Base-by-base conservation (phyloP, 192 early-diverging fungal species). In the Linnemannia schmuckeri region DNA sequence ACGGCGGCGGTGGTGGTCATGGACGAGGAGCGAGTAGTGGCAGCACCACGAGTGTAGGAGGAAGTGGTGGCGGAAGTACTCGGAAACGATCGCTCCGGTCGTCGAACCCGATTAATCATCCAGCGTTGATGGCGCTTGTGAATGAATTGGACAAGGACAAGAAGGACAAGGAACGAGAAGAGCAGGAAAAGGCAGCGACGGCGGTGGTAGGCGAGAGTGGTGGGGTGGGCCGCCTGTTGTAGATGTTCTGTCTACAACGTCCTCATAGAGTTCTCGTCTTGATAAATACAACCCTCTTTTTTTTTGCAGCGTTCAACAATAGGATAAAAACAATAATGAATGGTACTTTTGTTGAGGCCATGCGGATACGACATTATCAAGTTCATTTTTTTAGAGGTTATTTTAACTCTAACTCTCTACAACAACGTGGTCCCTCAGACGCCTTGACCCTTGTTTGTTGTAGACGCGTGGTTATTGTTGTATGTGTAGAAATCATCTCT, bases 101-200 rank as follows among this genome's bases (percentile, higher is more conserved):
- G 12, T 81, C 84, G 7, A 71, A 86, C 47, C 84, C 84, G 9
- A 40, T 81, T 20, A 86, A 86, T 30, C 84, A 77, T 69, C 70
- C 78, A 3, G 84, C 84, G 4, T 40, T 86, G 24, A 81, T 80
- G 84, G 84, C 84, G 24, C 71, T 86, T 6, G 84, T 86, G 13
- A 86, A 86, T 46, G 84, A 86, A 12, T 9, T 86, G 69, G 84
- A 86, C n/a, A 79, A 79, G 37, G 75, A 86, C 30, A 79, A 84
- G 73, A 83, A 83, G 38, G 69, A 82, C 40, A 69, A 79, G 37
- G 66, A 74, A 70, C 61, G 30, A 66, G 42, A 37, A 42, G 83
- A 77, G 68, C 63, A 73, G 9, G 57, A 77, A n/a, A 70, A 72
- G 44, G 72, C 72, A 33, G 66, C 33, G 27, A 22, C 41, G 24